phyloP scores from a whole-genome alignment of 78 protist species.

The Dictyostelium brefeldianum region DNA sequence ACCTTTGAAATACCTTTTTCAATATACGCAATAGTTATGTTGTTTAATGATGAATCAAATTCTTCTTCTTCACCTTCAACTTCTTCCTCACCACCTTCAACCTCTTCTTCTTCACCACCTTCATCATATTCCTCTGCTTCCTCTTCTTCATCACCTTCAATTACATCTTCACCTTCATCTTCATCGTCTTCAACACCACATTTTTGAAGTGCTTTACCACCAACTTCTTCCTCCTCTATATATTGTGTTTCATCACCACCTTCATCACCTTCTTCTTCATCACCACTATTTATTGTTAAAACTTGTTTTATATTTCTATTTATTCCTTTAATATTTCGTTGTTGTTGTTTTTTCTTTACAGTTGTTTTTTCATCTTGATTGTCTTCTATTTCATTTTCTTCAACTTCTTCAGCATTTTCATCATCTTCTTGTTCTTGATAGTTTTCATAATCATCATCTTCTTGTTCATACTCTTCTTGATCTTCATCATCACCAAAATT shows the following conservation, averaged over 20 bases:
- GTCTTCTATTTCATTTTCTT: background rate
- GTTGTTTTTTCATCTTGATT: background rate
- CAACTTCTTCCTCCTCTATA: background rate
- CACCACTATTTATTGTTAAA: background rate
- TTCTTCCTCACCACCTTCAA: background rate
- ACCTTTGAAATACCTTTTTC: constrained; percentile 42
- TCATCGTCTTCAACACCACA: background rate
- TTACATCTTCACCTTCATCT: background rate
- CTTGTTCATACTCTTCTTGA: background rate
- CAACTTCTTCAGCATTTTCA: background rate
- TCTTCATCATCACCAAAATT: background rate
- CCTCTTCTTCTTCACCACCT: background rate
- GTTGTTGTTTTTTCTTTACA: too few species aligned
- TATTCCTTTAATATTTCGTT: background rate
- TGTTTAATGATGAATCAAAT: background rate
- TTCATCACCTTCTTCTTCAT: background rate
- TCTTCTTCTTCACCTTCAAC: background rate
- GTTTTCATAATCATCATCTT: too few species aligned
- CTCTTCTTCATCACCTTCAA: background rate
- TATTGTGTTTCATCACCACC: background rate
- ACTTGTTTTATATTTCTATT: background rate
- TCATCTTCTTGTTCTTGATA: background rate
- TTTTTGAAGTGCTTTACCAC: too few species aligned
- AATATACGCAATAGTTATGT: background rate
- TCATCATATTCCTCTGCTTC: background rate